phyloP scores from a whole-genome alignment of 768 basidiomycete genomes.

The Dentipellis fragilis region DNA sequence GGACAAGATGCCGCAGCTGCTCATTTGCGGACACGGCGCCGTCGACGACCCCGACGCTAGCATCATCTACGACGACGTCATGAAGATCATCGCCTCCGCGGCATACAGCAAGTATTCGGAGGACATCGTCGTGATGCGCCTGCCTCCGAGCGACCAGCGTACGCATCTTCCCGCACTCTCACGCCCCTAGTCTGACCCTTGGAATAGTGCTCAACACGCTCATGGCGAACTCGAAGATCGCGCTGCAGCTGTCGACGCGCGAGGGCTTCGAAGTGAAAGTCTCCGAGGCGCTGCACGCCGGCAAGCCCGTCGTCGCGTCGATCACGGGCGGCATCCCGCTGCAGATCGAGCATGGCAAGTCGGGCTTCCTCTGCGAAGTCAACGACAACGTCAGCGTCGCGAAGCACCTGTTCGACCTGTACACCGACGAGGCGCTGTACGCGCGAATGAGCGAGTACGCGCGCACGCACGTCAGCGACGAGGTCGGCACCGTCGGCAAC shows the following conservation, averaged over 20 bases:
- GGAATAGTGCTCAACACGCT: slow-evolving; percentile 71
- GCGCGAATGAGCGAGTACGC: slow-evolving; percentile 35
- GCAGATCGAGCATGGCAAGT: slow-evolving; percentile 81
- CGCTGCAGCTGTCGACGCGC: slow-evolving; percentile 83
- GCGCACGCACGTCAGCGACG: slow-evolving; percentile 69
- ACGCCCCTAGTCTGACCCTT: neutral
- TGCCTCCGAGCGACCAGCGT: slow-evolving; percentile 82
- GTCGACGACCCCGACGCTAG: slow-evolving; percentile 94
- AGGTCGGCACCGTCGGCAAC: slow-evolving; percentile 79
- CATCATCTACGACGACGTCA: slow-evolving; percentile 78
- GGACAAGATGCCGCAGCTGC: slow-evolving; percentile 60
- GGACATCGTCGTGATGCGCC: slow-evolving; percentile 35
- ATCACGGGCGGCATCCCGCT: slow-evolving; percentile 91
- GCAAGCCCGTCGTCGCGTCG: slow-evolving; percentile 77
- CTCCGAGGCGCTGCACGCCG: slow-evolving; percentile 87
- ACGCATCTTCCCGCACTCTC: slow-evolving; percentile 19
- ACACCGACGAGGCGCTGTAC: slow-evolving; percentile 61
- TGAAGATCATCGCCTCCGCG: slow-evolving; percentile 38
- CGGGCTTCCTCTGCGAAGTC: slow-evolving; percentile 73
- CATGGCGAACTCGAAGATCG: slow-evolving; percentile 83
- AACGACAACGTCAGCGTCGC: slow-evolving; percentile 74
- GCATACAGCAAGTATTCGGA: slow-evolving; percentile 30
- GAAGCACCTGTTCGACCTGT: slow-evolving; percentile 63
- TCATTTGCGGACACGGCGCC: slow-evolving; percentile 84
- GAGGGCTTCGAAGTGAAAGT: slow-evolving; percentile 99